Percentiles rank a stretch among this genome's conserved stretches.
These are phyloP conservation scores for Diplotaxis tenuifolia DNA, from an alignment of 345 rosid genomes.

Conservation along the genomic window DNA sequence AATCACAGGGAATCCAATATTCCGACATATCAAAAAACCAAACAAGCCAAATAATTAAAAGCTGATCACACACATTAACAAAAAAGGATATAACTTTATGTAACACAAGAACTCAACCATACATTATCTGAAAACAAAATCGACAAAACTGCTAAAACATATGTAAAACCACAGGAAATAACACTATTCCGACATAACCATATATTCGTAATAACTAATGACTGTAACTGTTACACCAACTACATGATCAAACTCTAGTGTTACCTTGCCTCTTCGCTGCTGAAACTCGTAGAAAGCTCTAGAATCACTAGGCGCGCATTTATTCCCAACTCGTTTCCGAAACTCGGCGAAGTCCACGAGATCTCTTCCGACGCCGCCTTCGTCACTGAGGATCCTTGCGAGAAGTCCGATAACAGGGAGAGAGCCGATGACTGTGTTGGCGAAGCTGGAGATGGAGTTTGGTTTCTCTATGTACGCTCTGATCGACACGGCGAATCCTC, in stretches of 20 bases:
- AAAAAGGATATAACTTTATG: neutral
- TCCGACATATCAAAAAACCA: neutral
- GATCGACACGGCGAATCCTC: constrained; percentile 39
- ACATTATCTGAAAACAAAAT: neutral
- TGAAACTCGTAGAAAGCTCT: constrained; percentile 91
- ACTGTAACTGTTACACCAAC: neutral
- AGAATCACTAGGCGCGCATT: constrained; percentile 66
- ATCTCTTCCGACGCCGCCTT: constrained; percentile 91
- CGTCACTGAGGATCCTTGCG: constrained; percentile 79
- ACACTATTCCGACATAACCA: neutral
- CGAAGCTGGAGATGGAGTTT: constrained; percentile 68
- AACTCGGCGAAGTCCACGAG: constrained; percentile 91
- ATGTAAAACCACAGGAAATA: neutral
- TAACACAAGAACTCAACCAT: neutral
- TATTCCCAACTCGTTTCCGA: constrained; percentile 84
- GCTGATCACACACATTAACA: neutral
- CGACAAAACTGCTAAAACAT: neutral
- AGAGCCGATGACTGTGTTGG: constrained; percentile 74
- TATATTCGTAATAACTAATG: neutral
- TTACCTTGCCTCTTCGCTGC: constrained; percentile 74
- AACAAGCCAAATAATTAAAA: neutral
- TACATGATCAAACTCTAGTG: neutral
- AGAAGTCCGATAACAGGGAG: constrained; percentile 87
- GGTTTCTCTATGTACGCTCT: constrained; percentile 76
- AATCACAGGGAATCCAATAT: neutral